Evolutionary conservation across 2,329 filamentous ascomycete genomes (phyloP), one percentile per base, ranked within the genome.

Genomic region (Chaetomiaceae sp.): DNA sequence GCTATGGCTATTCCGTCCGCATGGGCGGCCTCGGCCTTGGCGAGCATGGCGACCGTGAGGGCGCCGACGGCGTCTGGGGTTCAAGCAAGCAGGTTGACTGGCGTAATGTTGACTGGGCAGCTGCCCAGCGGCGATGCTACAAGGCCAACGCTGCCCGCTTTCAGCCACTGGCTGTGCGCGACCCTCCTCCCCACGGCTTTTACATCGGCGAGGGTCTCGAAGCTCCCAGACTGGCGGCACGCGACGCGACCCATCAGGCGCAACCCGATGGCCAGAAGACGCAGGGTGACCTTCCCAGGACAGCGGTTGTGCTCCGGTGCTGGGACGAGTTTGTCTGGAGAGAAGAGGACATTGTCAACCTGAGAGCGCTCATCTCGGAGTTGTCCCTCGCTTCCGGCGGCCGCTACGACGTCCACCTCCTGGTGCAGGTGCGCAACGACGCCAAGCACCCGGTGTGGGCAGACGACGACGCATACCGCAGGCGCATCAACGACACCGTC

Each of bases 1-100:
- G 92, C 0, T 82, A 90, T 57, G 92, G 92, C 8, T 97, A 97
- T 68, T 89, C 87, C 29, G 75, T 80, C 31, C 83, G 84, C 54
- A 83, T 80, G 59, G 92, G 92, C 12, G 92, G 92, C 1, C 83
- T 87, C 23, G 91, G 92, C 4, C 84, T 88, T n/a, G 91, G 89
- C 11, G 81, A 95, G 69, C 84, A 91, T 63, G 90, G 90, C 20
- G 88, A 96, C 58, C 83, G 79, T 46, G 88, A 94, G 60, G 91
- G 90, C 3, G 79, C 83, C n/a, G 87, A 91, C 38, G 75, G 80
- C 20, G 85, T 95, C 8, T 96, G 91, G 91, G 76, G 81, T 12
- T 77, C 82, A 43, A 74, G 76, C 4, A 77, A 83, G 3, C 83
- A 87, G 55, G 84, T 96, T 11, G 89, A 96, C 68, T 97, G 84